phyloP scores from a whole-genome alignment of 371 early-diverging fungal species.

The Mucor piriformis region DNA sequence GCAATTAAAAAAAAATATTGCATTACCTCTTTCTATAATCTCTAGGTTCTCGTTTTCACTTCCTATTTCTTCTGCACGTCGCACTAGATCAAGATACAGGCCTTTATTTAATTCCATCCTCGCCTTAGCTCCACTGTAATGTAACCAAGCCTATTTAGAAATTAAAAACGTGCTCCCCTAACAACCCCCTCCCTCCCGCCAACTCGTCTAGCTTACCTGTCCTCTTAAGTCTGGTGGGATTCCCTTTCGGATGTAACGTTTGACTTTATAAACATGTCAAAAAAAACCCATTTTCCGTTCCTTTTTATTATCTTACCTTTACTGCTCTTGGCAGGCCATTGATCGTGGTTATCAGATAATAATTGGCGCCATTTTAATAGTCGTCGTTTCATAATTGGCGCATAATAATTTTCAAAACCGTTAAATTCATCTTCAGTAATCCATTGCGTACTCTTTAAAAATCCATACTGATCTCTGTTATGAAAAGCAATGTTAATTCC shows the following conservation, averaged over 20 bases:
- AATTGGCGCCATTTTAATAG: conserved; percentile 65
- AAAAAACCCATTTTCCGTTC: background rate
- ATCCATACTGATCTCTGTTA: conserved; percentile 69
- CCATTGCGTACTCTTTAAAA: conserved; percentile 66
- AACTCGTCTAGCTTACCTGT: too few relatives aligned
- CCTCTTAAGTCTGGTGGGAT: conserved; percentile 80
- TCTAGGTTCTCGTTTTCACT: conserved; percentile 69
- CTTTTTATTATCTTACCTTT: conserved; percentile 51
- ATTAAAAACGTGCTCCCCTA: background rate
- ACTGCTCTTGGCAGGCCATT: conserved; percentile 58
- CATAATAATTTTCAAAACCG: conserved; percentile 61
- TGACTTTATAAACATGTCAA: conserved; percentile 51
- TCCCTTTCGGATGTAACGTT: conserved; percentile 83
- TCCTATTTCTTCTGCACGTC: conserved; percentile 56
- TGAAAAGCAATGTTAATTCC: background rate
- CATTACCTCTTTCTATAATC: conserved; percentile 68
- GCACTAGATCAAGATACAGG: conserved; percentile 59
- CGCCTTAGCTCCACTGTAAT: conserved; percentile 82
- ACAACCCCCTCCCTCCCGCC: background rate
- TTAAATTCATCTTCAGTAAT: conserved; percentile 58
- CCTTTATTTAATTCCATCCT: conserved; percentile 63
- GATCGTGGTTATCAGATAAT: conserved; percentile 56
- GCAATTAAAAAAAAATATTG: too few relatives aligned
- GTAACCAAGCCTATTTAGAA: conserved; percentile 70
- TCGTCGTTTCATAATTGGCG: conserved; percentile 61